These are phyloP conservation scores for Hygrophorus russula DNA, from an alignment of 768 basidiomycete genomes.

Conservation along the genomic window DNA sequence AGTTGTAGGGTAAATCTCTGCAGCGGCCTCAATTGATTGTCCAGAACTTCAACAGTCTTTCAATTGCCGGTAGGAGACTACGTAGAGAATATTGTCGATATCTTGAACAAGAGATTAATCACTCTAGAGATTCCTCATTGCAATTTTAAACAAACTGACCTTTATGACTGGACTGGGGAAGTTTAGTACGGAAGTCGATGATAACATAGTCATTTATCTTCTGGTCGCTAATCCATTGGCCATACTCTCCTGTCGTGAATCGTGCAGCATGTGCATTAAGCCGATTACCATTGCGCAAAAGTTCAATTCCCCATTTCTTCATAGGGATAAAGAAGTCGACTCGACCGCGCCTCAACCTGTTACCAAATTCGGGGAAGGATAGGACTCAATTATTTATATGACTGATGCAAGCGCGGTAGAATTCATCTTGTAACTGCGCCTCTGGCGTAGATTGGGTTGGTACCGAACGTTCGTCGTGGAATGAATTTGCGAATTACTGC, in stretches of 20 bases:
- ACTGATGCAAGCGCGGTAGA: background rate
- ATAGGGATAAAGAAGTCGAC: background rate
- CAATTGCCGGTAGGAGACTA: no score
- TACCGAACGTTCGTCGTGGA: background rate
- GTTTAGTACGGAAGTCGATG: background rate
- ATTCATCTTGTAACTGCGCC: background rate
- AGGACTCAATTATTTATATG: background rate
- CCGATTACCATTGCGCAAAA: background rate
- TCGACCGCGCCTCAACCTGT: background rate
- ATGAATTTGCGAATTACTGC: background rate
- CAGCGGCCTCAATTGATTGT: no score
- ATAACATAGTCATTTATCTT: background rate
- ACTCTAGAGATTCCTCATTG: no score
- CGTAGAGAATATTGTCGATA: no score
- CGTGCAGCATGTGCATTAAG: background rate
- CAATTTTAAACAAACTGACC: background rate
- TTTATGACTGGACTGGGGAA: background rate
- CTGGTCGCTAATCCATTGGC: background rate
- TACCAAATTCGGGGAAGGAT: slow-evolving; percentile 1
- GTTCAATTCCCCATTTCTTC: slow-evolving; percentile 1
- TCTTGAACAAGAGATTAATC: no score
- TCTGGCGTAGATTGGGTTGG: background rate
- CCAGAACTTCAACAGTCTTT: no score
- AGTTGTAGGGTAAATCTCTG: no score
- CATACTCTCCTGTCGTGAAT: slow-evolving; percentile 1